Conservation (phyloP, 257 asterid genomes). For the Lycium ferocissimum region DNA sequence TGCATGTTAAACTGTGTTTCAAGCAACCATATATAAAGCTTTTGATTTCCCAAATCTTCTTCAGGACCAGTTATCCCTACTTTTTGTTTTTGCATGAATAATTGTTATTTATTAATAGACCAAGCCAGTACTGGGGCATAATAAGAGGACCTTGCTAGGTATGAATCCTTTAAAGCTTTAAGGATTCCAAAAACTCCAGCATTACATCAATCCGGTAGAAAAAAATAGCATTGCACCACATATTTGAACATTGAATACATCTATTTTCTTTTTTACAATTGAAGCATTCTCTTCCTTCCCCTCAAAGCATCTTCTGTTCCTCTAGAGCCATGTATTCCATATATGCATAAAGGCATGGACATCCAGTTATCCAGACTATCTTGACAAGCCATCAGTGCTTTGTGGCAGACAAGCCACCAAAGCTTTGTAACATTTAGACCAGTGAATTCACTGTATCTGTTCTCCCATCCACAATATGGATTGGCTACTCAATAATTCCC, state of each 20-base stretch:
- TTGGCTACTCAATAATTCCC: background rate
- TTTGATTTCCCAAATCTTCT: constrained; percentile 3
- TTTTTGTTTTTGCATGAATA: background rate
- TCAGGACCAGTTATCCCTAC: background rate
- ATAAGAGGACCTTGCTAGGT: too few species aligned
- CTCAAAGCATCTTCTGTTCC: background rate
- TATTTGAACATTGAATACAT: background rate
- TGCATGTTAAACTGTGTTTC: constrained; percentile 23
- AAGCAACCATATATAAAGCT: background rate
- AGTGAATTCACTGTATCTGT: background rate
- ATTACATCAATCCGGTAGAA: background rate
- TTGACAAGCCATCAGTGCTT: background rate
- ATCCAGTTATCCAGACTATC: background rate
- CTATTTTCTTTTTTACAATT: background rate
- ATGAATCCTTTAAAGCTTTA: background rate
- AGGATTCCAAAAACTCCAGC: background rate
- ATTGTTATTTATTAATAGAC: background rate
- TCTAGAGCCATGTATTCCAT: background rate
- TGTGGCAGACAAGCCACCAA: background rate
- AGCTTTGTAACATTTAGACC: background rate
- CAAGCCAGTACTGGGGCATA: background rate
- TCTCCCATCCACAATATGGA: background rate
- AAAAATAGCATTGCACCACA: background rate
- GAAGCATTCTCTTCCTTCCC: background rate
- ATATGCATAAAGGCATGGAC: background rate